Conservation (phyloP, 1,284 basidiomycete genomes). For the Inonotus hispidus region DNA sequence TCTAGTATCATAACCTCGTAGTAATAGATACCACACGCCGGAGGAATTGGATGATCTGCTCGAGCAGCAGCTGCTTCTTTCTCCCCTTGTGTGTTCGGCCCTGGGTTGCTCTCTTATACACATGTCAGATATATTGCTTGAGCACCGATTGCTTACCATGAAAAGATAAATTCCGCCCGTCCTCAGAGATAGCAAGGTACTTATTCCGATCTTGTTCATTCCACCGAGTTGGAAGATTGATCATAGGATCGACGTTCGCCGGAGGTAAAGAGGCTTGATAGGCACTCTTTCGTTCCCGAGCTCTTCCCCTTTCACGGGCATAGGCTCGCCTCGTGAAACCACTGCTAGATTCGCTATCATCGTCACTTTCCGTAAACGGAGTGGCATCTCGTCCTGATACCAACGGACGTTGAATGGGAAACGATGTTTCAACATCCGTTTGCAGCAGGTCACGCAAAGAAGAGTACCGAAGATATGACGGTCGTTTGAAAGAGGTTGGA, state of each 20-base stretch:
- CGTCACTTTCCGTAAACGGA: constrained; percentile 51
- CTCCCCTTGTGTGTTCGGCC: constrained; percentile 54
- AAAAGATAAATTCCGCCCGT: constrained; percentile 69
- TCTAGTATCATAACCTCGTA: constrained; percentile 81
- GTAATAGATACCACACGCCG: constrained; percentile 84
- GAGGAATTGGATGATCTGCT: constrained; percentile 69
- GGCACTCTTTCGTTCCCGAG: constrained; percentile 18
- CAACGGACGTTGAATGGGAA: constrained; percentile 23
- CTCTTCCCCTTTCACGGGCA: constrained; percentile 9
- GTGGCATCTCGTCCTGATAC: constrained; percentile 25
- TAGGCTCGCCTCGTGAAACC: constrained; percentile 24
- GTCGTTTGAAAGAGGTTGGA: constrained; percentile 49
- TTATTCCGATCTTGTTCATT: constrained; percentile 59
- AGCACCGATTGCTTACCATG: constrained; percentile 37
- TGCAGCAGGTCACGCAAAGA: constrained; percentile 62
- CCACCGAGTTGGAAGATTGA: constrained; percentile 75
- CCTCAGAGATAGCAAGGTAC: constrained; percentile 54
- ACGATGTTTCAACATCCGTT: constrained; percentile 42
- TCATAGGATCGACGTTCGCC: constrained; percentile 35
- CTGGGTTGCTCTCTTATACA: constrained; percentile 27
- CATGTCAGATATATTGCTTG: constrained; percentile 4
- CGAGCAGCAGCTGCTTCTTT: constrained; percentile 79
- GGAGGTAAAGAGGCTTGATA: constrained; percentile 12
- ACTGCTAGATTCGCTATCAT: constrained; percentile 48
- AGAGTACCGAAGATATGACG: constrained; percentile 70